Percentiles rank a stretch among this genome's conserved stretches.
phyloP scores from a whole-genome alignment of 2,329 filamentous ascomycete genomes.

The Hymenoscyphus scutula region DNA sequence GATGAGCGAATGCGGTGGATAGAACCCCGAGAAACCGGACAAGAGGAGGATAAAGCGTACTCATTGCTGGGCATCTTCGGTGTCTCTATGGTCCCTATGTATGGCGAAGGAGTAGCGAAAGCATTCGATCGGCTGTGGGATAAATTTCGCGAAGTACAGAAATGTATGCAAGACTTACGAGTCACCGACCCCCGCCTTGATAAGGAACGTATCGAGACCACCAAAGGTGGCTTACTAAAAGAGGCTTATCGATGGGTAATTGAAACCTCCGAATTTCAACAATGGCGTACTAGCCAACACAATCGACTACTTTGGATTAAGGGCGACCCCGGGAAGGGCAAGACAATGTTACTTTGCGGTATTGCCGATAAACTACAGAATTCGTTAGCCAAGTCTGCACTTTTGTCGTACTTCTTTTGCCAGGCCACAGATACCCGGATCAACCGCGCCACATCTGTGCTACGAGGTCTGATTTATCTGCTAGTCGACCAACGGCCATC shows the following conservation, averaged over 20 bases:
- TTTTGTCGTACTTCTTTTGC: constrained; percentile 42
- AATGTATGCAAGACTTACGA: constrained; percentile 6
- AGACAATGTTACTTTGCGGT: constrained; percentile 8
- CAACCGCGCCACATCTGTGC: constrained; percentile 41
- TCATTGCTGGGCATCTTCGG: too few species aligned
- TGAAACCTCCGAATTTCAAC: not conserved
- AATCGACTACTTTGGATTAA: not conserved
- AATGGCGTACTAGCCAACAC: not conserved
- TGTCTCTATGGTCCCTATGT: too few species aligned
- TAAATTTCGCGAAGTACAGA: too few species aligned
- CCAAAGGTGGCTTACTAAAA: not conserved
- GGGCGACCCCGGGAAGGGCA: constrained; percentile 4
- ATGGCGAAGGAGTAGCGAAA: too few species aligned
- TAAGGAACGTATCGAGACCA: not conserved
- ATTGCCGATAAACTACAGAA: constrained; percentile 18
- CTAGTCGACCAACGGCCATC: constrained; percentile 38
- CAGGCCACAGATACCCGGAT: constrained; percentile 39
- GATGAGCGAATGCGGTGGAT: too few species aligned
- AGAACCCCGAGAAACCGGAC: too few species aligned
- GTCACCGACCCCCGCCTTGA: constrained; percentile 1
- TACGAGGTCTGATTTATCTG: constrained; percentile 44
- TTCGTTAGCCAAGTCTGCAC: not conserved
- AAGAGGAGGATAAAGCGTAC: too few species aligned
- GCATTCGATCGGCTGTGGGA: too few species aligned
- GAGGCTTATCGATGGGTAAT: constrained; percentile 6